Evolutionary conservation across 2,329 filamentous ascomycete genomes (phyloP), one percentile per base, ranked within the genome.

Genomic region (Emergomyces orientalis): DNA sequence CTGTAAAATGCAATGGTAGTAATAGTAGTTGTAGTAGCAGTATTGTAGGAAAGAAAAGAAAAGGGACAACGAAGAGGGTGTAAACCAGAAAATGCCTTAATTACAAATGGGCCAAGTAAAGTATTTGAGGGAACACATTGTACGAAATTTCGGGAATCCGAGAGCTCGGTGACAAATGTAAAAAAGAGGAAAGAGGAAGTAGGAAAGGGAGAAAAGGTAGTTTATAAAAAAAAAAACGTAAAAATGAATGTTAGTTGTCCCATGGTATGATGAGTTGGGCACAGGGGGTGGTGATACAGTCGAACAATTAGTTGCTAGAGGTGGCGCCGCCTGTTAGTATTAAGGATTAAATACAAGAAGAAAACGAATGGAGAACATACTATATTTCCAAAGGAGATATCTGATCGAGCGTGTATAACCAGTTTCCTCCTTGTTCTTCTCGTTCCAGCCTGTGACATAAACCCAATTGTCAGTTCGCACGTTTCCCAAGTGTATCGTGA

Each of bases 361-460:
- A 14, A 25, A 5, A 7, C 1, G 39, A 27, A 45, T 43, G 25
- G 34, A 19, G 37, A 59, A 72, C 76, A 71, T 73, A 77, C 76
- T 99, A 99, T 71, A 99, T 97, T 78, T 97, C 91, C 77, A 99
- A 81, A 63, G 94, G 94, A 70, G 94, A 95, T 73, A 99, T 88
- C 75, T 95, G 88, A 75, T 99, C 94, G 62, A 97, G 90, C 72
- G 93, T 91, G 77, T 96, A 97, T 66, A 97, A 84, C 94, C 94
- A 99, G 73, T 97, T 96, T 63, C 91, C 90, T 67, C 91, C 92
- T 71, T 87, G 86, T 79, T 97, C 94, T 77, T 97, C 94, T 62
- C 88, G 89, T 69, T 89, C 84, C 61, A 96, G 84, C 91, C 81
- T 83, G 65, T 47, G 52, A 6, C 52, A 55, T n/a, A 2, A 55